phyloP scores from a whole-genome alignment of 768 basidiomycete genomes.

The Rhizopogon vinicolor region DNA sequence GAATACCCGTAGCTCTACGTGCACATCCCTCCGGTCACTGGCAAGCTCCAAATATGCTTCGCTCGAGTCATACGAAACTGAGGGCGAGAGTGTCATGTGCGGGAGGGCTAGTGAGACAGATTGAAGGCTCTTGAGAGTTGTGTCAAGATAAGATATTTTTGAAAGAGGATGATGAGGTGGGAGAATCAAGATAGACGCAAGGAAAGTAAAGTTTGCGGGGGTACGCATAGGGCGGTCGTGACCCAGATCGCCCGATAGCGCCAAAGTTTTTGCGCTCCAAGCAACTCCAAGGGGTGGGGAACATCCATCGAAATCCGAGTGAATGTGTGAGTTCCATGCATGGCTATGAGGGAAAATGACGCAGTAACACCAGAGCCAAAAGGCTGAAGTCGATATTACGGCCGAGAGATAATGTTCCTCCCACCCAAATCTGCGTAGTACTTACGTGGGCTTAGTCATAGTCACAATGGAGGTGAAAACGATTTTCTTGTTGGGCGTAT shows the following conservation, averaged over 20 bases:
- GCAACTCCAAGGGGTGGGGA: constrained; percentile 14
- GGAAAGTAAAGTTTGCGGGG: constrained; percentile 14
- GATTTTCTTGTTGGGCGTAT: constrained; percentile 6
- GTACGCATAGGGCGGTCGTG: constrained; percentile 31
- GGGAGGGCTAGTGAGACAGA: neutral
- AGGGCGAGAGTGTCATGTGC: no score
- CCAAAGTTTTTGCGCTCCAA: constrained; percentile 13
- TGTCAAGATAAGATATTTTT: no score
- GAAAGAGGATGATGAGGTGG: constrained; percentile 27
- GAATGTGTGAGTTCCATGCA: constrained; percentile 2
- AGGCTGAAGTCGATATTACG: no score
- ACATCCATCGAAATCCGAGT: constrained; percentile 8
- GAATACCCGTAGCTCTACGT: no score
- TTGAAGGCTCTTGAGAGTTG: constrained; percentile 21
- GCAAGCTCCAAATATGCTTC: no score
- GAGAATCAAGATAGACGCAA: constrained; percentile 24
- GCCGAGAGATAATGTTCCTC: no score
- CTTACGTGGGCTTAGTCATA: constrained; percentile 24
- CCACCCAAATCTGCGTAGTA: constrained; percentile 29
- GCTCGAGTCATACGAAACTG: no score
- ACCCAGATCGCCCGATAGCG: constrained; percentile 23
- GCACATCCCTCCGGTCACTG: no score
- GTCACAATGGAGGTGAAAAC: constrained; percentile 21
- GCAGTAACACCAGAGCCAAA: neutral
- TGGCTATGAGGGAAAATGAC: constrained; percentile 2